These are phyloP conservation scores for Colletotrichum chrysophilum DNA, from an alignment of 2,329 filamentous ascomycete genomes.

Conservation along the genomic window DNA sequence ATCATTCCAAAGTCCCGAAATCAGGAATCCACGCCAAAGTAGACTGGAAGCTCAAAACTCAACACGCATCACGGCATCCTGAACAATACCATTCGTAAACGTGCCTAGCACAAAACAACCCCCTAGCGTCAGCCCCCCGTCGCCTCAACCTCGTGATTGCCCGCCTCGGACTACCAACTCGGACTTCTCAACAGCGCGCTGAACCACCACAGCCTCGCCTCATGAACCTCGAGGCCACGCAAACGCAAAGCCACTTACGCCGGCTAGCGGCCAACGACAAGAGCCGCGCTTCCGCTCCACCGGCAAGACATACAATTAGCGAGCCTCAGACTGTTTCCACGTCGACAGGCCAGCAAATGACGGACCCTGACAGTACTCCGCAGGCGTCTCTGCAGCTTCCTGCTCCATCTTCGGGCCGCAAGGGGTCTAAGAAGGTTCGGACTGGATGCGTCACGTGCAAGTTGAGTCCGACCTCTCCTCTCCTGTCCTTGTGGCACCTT, in stretches of 20 bases:
- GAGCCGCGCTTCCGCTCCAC: background rate
- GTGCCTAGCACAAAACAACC: background rate
- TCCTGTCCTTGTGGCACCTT: background rate
- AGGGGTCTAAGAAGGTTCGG: conserved; percentile 50
- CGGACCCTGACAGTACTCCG: background rate
- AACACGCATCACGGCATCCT: background rate
- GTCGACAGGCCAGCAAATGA: background rate
- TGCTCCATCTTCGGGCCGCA: conserved; percentile 30
- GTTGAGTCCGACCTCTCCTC: conserved; percentile 37
- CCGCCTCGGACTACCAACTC: conserved; percentile 10
- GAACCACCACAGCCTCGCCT: background rate
- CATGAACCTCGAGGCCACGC: background rate
- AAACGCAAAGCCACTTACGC: background rate
- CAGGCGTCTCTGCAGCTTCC: background rate
- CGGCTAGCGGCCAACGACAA: background rate
- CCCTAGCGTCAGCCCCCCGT: background rate
- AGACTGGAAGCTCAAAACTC: background rate
- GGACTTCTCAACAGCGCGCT: background rate
- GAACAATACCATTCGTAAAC: background rate
- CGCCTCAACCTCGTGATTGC: background rate
- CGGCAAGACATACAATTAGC: background rate
- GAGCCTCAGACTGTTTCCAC: background rate
- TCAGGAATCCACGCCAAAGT: background rate
- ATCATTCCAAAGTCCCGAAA: background rate
- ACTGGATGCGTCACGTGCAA: conserved; percentile 62